Base-by-base conservation (phyloP, 768 basidiomycete species). In the Royoungia palumana region DNA sequence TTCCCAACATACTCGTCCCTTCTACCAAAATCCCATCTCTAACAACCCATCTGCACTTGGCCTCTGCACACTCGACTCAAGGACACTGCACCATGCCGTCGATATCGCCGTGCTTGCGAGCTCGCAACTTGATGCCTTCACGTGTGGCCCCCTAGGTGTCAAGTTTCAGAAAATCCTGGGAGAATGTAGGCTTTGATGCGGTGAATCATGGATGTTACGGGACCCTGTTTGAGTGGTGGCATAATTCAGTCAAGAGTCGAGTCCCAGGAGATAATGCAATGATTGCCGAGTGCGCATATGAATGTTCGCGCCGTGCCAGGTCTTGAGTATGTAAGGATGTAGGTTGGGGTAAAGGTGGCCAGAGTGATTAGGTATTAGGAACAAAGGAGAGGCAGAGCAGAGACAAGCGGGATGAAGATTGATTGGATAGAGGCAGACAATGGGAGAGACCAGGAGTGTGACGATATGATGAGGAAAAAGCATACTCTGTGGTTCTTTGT, bases 381-480 rank as follows among this genome's bases (percentile, higher is more conserved):
- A 47, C 21, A 17, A 58, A 40, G 32, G 37, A 49, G 35, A 44
- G 41, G 44, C 25, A 50, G 49, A 55, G 48, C 44, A 51, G 50
- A 41, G 50, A 46, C 17, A 40, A 49, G 41, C 37, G n/a, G 21
- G 46, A 44, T 40, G 39, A 17, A 42, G 21, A 36, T 50, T 45
- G 44, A 48, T 36, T 52, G 44, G 41, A 51, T 55, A 35, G 60
- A 50, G 41, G 49, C 38, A 53, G 50, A 51, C 41, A 38, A 47
- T 41, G 28, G 41, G 42, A 47, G 41, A 44, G 49, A 56, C 38
- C 42, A 54, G 27, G 41, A 44, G 45, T 27, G 25, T 25, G 57
- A n/a, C 17, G 44, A 40, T 24, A 41, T 42, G 54, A 55, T 44
- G 46, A 50, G 38, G 24, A 41, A 47, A 43, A 46, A 27, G 54